Evolutionary conservation across 140 eudicot genomes (phyloP).

Genomic region (Ambrosia hybrid): DNA sequence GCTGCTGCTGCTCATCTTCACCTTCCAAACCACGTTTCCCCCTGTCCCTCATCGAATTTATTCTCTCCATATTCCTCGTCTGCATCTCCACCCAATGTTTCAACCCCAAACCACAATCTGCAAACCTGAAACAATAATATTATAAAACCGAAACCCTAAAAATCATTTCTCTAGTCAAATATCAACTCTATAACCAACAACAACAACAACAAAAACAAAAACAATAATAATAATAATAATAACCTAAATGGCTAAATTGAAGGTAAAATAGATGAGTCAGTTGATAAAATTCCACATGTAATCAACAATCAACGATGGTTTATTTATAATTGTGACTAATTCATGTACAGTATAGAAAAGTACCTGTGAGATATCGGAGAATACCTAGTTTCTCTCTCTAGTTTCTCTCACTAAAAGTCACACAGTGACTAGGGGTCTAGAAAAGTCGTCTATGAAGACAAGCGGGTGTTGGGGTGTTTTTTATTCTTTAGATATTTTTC

Average conservation of each 20-base stretch:
- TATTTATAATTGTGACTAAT: constrained; percentile 11
- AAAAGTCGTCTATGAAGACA: constrained; percentile 30
- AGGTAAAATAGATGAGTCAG: too few relatives aligned
- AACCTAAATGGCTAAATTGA: too few relatives aligned
- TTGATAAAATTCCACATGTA: not conserved
- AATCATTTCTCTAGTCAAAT: not conserved
- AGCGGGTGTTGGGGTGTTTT: constrained; percentile 29
- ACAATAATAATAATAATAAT: too few relatives aligned
- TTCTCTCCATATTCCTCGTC: constrained; percentile 88
- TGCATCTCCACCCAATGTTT: constrained; percentile 51
- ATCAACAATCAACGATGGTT: constrained; percentile 10
- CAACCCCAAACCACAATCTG: constrained; percentile 24
- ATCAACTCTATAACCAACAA: too few relatives aligned
- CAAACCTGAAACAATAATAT: constrained; percentile 17
- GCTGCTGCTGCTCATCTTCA: constrained; percentile 59
- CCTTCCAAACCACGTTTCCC: constrained; percentile 72
- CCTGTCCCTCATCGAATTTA: constrained; percentile 67
- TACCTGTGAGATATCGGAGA: constrained; percentile 23
- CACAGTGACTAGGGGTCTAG: constrained; percentile 8
- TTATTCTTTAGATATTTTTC: constrained; percentile 1
- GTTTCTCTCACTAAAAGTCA: constrained; percentile 26
- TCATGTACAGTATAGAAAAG: constrained; percentile 2
- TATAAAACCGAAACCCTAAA: constrained; percentile 29
- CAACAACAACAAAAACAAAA: too few relatives aligned
- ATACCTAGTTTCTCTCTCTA: constrained; percentile 14